phyloP scores from a whole-genome alignment of 495 filamentous ascomycete genomes.

The Penicillium herquei region DNA sequence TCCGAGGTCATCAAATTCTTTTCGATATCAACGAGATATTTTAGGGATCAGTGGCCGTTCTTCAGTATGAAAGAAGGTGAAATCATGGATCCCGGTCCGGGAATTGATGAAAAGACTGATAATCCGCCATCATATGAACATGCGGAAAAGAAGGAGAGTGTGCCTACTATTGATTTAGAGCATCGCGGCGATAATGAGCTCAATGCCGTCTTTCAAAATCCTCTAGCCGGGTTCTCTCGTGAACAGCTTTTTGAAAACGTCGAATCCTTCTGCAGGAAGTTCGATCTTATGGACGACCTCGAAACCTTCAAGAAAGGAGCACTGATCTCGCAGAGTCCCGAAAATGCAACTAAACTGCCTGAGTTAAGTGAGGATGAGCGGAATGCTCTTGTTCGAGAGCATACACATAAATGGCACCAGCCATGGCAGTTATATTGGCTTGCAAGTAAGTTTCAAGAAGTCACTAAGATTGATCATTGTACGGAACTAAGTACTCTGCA shows the following conservation, averaged over 20 bases:
- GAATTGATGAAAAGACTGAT: constrained; percentile 8
- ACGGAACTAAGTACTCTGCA: background rate
- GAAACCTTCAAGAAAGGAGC: constrained; percentile 53
- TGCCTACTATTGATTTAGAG: constrained; percentile 19
- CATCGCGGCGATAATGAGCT: constrained; percentile 17
- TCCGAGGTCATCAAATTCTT: background rate
- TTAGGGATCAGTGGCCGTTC: background rate
- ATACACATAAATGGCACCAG: constrained; percentile 56
- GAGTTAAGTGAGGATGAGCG: constrained; percentile 49
- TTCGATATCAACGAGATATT: background rate
- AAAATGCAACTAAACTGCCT: constrained; percentile 32
- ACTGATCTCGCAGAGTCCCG: constrained; percentile 50
- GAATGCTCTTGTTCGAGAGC: constrained; percentile 42
- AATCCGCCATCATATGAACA: constrained; percentile 8
- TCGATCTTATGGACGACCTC: constrained; percentile 42
- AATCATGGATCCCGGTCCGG: background rate
- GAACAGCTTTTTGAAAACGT: constrained; percentile 50
- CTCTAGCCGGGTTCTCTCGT: constrained; percentile 47
- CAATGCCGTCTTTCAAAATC: constrained; percentile 47
- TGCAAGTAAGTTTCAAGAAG: constrained; percentile 34
- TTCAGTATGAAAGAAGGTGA: constrained; percentile 14
- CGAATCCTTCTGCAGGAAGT: constrained; percentile 45
- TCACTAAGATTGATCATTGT: background rate
- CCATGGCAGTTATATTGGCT: constrained; percentile 57
- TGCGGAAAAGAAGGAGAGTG: constrained; percentile 8